Evolutionary conservation across 2,329 filamentous ascomycete species (phyloP).

Genomic region (Phoma herbarum): DNA sequence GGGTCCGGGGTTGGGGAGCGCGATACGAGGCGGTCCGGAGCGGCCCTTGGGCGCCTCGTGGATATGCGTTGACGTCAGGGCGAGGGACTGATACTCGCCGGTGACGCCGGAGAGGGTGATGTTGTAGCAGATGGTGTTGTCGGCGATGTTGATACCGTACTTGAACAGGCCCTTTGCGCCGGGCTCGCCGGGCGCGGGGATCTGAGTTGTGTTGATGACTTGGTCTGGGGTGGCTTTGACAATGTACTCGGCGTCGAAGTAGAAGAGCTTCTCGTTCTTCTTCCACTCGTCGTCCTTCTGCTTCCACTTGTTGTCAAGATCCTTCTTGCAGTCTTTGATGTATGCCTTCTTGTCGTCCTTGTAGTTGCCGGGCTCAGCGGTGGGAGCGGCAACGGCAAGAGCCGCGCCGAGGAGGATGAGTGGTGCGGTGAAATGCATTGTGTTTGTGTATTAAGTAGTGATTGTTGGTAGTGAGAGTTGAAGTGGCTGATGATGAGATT

Average conservation of each 20-base stretch:
- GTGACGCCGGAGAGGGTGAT: constrained; percentile 61
- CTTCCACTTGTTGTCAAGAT: constrained; percentile 35
- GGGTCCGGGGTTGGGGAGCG: constrained; percentile 50
- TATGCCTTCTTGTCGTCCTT: constrained; percentile 19
- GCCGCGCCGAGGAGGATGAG: constrained; percentile 32
- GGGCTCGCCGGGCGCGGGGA: constrained; percentile 53
- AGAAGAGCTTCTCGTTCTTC: constrained; percentile 40
- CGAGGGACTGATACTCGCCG: constrained; percentile 61
- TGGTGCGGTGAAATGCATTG: constrained; percentile 37
- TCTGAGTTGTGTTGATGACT: constrained; percentile 56
- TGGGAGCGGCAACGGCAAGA: constrained; percentile 34
- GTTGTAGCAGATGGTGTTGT: constrained; percentile 59
- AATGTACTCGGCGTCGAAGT: constrained; percentile 61
- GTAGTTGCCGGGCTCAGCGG: constrained; percentile 12
- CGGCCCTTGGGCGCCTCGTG: constrained; percentile 59
- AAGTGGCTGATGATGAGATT: constrained; percentile 15
- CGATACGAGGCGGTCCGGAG: constrained; percentile 61
- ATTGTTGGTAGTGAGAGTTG: constrained; percentile 2
- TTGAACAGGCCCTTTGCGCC: constrained; percentile 61
- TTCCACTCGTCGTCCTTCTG: constrained; percentile 32
- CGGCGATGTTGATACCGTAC: constrained; percentile 61
- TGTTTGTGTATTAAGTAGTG: constrained; percentile 1
- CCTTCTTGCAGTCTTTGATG: constrained; percentile 31
- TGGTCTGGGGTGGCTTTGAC: constrained; percentile 60
- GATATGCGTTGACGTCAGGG: constrained; percentile 64